Percentiles rank a stretch among this genome's conserved stretches.
phyloP scores from a whole-genome alignment of 73 alveolate species.

The Paramecium octaurelia region DNA sequence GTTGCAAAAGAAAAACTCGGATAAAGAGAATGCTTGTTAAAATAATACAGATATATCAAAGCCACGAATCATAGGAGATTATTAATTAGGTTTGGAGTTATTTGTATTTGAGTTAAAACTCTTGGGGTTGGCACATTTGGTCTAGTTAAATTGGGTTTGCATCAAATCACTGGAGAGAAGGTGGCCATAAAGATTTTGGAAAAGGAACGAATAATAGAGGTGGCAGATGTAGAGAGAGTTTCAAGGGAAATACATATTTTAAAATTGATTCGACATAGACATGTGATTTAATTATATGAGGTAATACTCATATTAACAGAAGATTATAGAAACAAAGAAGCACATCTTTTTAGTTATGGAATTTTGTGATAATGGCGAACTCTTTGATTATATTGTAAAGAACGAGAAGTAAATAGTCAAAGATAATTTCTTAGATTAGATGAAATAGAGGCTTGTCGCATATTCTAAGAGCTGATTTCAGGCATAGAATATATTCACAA shows the following conservation, averaged over 20 bases:
- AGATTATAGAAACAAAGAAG: constrained; percentile 70
- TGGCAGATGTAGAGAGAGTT: constrained; percentile 84
- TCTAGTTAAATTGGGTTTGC: constrained; percentile 48
- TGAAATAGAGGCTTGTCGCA: constrained; percentile 81
- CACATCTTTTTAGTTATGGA: constrained; percentile 91
- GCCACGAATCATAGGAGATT: constrained; percentile 14
- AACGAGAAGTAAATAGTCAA: constrained; percentile 52
- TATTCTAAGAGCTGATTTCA: constrained; percentile 76
- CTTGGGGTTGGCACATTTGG: constrained; percentile 64
- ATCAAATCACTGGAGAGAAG: constrained; percentile 59
- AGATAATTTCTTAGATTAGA: constrained; percentile 44
- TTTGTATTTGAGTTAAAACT: constrained; percentile 52
- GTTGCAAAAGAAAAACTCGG: neutral
- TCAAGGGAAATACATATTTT: constrained; percentile 85
- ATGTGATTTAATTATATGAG: constrained; percentile 75
- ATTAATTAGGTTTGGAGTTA: constrained; percentile 38
- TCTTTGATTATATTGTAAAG: constrained; percentile 86
- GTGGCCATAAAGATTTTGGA: constrained; percentile 95
- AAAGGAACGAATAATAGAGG: constrained; percentile 86
- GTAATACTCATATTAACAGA: constrained; percentile 19
- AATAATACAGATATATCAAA: neutral
- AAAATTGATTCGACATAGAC: constrained; percentile 80
- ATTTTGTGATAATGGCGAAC: constrained; percentile 91
- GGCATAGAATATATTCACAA: constrained; percentile 86
- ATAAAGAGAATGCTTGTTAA: neutral